Conservation (phyloP, 2,329 filamentous ascomycete species). For the Claviceps sp. region DNA sequence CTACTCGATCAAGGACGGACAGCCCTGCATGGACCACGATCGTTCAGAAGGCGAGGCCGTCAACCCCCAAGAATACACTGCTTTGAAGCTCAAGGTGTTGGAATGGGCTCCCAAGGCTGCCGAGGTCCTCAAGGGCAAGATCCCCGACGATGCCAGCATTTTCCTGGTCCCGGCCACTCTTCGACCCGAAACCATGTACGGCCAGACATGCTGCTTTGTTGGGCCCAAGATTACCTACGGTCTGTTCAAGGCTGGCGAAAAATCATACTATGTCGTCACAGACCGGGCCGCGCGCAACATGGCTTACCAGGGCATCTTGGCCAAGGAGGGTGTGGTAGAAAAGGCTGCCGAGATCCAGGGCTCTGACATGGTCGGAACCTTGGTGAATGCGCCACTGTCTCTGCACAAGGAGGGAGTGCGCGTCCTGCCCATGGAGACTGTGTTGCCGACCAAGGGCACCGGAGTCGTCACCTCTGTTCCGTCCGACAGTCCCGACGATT, state of each 20-base stretch:
- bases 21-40: conserved; percentile 36
- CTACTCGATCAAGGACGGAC: conserved; percentile 43
- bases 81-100: conserved; percentile 78
- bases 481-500: conserved; percentile 89
- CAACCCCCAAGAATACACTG: conserved; percentile 82
- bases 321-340: conserved; percentile 60
- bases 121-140: conserved; percentile 58
- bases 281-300: conserved; percentile 87
- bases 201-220: conserved; percentile 91
- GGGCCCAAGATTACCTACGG: conserved; percentile 83
- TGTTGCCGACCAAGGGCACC: conserved; percentile 86
- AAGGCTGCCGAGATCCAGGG: conserved; percentile 65
- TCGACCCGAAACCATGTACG: conserved; percentile 96
- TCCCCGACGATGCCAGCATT: conserved; percentile 66
- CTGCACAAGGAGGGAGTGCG: conserved; percentile 71
- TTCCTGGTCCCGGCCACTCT: conserved; percentile 89
- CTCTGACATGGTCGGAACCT: conserved; percentile 71
- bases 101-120: conserved; percentile 74
- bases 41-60: conserved; percentile 33
- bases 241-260: conserved; percentile 64
- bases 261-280: conserved; percentile 74
- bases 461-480: conserved; percentile 94
- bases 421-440: conserved; percentile 89
- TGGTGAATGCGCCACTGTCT: conserved; percentile 80
- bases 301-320: conserved; percentile 83